Conservation (phyloP, 148 eudicot species). For the Gaultheria prostrata region DNA sequence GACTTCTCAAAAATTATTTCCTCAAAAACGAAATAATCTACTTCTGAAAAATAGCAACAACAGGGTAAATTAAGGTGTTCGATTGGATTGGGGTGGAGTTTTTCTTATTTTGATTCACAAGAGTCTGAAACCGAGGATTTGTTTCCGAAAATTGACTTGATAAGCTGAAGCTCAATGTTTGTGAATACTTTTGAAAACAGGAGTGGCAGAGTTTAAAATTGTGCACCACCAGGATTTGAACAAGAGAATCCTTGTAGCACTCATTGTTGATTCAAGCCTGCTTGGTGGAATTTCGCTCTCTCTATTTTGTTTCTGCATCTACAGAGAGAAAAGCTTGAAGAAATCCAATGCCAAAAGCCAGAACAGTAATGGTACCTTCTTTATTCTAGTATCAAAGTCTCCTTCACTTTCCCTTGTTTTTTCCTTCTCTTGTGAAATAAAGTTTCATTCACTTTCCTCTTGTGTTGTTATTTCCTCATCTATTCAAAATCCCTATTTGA, state of each 20-base stretch:
- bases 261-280: conserved; percentile 39
- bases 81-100: neutral
- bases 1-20: neutral
- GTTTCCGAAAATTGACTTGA: no score
- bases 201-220: conserved; percentile 20
- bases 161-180: neutral
- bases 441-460: neutral
- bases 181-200: conserved; percentile 20
- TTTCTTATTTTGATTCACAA: no score
- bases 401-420: neutral
- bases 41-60: neutral
- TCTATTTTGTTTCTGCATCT: conserved; percentile 36
- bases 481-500: neutral
- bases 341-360: conserved; percentile 21
- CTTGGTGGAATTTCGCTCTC: conserved; percentile 40
- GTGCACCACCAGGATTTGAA: conserved; percentile 45
- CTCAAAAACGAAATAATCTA: neutral
- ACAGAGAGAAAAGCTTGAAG: conserved; percentile 30
- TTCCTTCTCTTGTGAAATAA: neutral
- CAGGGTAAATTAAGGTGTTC: neutral
- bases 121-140: no score
- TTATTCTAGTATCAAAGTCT: neutral
- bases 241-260: conserved; percentile 43
- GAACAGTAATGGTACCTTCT: conserved; percentile 33
- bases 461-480: neutral